These are phyloP conservation scores for Polyporus tsugae DNA, from an alignment of 1,284 basidiomycete genomes.

Conservation along the genomic window DNA sequence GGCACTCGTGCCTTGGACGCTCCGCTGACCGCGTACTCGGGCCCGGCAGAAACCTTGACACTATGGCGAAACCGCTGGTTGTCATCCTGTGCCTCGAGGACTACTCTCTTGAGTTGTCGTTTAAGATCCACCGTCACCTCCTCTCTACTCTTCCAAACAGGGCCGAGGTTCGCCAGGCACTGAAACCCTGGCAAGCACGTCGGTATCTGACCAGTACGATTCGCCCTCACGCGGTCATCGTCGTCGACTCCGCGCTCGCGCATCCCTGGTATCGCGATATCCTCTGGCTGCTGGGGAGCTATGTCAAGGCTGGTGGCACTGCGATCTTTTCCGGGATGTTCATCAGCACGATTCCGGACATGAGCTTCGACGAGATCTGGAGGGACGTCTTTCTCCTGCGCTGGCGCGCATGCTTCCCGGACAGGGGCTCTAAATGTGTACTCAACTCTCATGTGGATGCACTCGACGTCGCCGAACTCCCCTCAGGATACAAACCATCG, in stretches of 20 bases:
- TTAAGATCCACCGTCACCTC: background rate
- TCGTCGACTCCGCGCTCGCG: conserved; percentile 12
- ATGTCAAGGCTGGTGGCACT: conserved; percentile 25
- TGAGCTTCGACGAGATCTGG: conserved; percentile 20
- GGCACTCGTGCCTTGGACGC: background rate
- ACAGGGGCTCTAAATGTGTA: background rate
- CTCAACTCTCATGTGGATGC: conserved; percentile 12
- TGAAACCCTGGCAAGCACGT: background rate
- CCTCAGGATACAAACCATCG: conserved; percentile 6
- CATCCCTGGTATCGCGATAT: conserved; percentile 19
- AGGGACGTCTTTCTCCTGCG: conserved; percentile 24
- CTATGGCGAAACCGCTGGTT: conserved; percentile 13
- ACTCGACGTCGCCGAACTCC: background rate
- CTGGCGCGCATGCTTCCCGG: conserved; percentile 15
- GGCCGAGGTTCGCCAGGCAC: background rate
- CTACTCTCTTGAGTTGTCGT: background rate
- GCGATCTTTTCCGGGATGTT: conserved; percentile 27
- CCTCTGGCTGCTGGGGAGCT: conserved; percentile 19
- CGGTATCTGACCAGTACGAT: conserved; percentile 17
- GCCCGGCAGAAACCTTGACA: background rate
- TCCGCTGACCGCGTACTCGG: background rate
- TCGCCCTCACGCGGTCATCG: conserved; percentile 15
- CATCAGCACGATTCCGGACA: conserved; percentile 6
- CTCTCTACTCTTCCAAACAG: background rate
- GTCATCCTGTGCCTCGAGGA: conserved; percentile 10